Conservation (phyloP, 345 rosid species). For the Turnera subulata region DNA sequence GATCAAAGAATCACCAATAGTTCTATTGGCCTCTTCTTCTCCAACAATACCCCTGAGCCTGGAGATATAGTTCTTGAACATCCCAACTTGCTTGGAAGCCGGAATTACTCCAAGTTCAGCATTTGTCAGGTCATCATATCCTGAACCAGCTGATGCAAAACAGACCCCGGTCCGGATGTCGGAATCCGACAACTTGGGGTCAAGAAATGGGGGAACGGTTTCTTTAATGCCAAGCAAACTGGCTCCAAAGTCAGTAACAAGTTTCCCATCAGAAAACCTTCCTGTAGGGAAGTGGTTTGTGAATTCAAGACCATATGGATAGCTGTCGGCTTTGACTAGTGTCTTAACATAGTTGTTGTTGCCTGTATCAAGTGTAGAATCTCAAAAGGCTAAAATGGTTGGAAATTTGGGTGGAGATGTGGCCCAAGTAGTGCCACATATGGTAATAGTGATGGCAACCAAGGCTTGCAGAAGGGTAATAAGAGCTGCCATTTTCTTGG, state of each 20-base stretch:
- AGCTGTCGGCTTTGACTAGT: conserved; percentile 20
- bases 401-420: conserved; percentile 14
- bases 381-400: conserved; percentile 34
- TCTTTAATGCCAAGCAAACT: conserved; percentile 33
- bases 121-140: conserved; percentile 34
- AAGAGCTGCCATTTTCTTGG: no score
- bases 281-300: conserved; percentile 35
- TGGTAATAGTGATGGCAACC: no score
- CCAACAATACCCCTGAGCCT: conserved; percentile 32
- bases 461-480: no score
- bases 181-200: conserved; percentile 23
- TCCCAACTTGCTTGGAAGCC: conserved; percentile 34
- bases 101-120: conserved; percentile 21
- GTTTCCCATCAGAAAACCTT: conserved; percentile 47
- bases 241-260: conserved; percentile 45
- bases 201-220: conserved; percentile 36
- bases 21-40: no score
- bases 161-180: conserved; percentile 37
- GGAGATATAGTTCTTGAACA: conserved; percentile 31
- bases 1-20: no score
- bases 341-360: no score
- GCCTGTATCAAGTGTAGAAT: no score
- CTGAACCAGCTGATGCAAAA: conserved; percentile 41
- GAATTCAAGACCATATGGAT: conserved; percentile 44
- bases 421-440: neutral